phyloP scores from a whole-genome alignment of 352 stramenopile species.

The Pythium vanterpoolii region DNA sequence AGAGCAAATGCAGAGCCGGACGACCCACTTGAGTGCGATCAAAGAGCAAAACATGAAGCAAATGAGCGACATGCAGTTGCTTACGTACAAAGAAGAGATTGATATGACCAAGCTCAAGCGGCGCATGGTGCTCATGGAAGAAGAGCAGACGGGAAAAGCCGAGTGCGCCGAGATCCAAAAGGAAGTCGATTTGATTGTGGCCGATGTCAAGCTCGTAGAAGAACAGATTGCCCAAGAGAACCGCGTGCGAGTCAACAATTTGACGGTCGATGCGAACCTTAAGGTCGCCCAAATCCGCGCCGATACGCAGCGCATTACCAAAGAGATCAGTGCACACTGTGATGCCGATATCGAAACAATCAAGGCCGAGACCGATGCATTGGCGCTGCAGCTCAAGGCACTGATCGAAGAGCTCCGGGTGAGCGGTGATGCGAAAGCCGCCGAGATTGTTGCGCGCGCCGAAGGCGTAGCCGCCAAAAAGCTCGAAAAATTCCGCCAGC shows the following conservation, averaged over 20 bases:
- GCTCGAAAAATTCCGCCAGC: conserved; percentile 27
- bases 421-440: conserved; percentile 24
- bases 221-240: conserved; percentile 56
- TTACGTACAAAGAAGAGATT: conserved; percentile 59
- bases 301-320: conserved; percentile 29
- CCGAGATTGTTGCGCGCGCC: conserved; percentile 30
- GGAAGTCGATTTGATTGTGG: conserved; percentile 48
- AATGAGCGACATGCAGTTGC: conserved; percentile 70
- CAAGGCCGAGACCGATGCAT: conserved; percentile 24
- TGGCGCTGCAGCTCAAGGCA: conserved; percentile 25
- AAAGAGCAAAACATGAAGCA: conserved; percentile 81
- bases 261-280: conserved; percentile 27
- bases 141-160: conserved; percentile 53
- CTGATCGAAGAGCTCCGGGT: conserved; percentile 25
- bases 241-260: conserved; percentile 24
- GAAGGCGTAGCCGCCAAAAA: conserved; percentile 30
- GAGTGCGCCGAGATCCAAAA: conserved; percentile 58
- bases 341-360: conserved; percentile 31
- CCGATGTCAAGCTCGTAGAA: conserved; percentile 47
- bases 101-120: conserved; percentile 51
- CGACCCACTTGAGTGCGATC: conserved; percentile 60
- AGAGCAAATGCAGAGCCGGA: conserved; percentile 64
- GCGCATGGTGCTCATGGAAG: conserved; percentile 50
- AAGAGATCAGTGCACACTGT: conserved; percentile 30
- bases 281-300: conserved; percentile 27